phyloP scores from a whole-genome alignment of 2,329 filamentous ascomycete species.

The Colletotrichum sp. region DNA sequence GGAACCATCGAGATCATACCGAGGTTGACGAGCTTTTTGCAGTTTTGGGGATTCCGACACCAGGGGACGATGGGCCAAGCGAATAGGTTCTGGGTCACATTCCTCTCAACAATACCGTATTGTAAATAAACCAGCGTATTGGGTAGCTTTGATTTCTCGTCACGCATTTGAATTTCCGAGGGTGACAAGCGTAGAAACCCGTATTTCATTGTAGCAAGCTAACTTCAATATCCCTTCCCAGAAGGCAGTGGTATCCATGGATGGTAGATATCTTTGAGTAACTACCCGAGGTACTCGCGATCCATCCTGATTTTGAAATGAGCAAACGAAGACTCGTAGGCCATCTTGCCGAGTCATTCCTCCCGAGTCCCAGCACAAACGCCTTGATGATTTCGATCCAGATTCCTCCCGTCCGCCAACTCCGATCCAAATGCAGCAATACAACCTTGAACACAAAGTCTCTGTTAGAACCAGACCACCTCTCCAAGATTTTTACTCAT shows the following conservation, averaged over 20 bases:
- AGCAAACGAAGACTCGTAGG: not conserved
- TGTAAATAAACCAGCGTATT: not conserved
- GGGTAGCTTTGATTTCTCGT: not conserved
- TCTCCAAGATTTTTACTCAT: not conserved
- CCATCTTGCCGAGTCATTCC: not conserved
- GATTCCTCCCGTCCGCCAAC: not conserved
- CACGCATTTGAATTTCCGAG: not conserved
- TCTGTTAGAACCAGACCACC: not conserved
- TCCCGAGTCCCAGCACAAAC: not conserved
- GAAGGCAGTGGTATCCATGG: not conserved
- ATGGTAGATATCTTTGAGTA: not conserved
- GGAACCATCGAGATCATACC: not conserved
- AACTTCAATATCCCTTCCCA: not conserved
- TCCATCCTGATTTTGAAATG: not conserved
- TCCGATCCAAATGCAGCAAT: not conserved
- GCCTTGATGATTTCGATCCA: not conserved
- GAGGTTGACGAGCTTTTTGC: not conserved
- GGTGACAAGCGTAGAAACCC: not conserved
- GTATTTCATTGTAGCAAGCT: not conserved
- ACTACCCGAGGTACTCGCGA: not conserved
- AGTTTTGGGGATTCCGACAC: not conserved
- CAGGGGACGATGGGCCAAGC: not conserved
- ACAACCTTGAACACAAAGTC: not conserved
- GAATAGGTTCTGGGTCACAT: not conserved
- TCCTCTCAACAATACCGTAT: not conserved